These are phyloP conservation scores for Schizonepeta tenuifolia DNA, from an alignment of 257 asterid species.

Conservation along the genomic window DNA sequence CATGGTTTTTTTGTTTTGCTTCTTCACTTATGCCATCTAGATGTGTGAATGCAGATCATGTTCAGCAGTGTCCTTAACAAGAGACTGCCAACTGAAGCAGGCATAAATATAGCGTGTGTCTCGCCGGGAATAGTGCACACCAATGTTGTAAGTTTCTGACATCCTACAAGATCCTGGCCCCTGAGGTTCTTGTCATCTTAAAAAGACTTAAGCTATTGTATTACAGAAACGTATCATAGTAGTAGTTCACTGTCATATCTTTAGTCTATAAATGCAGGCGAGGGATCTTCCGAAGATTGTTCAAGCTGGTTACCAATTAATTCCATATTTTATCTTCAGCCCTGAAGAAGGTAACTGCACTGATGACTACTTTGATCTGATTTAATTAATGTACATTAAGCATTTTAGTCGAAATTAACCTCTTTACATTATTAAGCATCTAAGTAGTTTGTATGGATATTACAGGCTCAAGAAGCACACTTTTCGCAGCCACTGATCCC, in stretches of 20 bases:
- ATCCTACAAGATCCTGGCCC: constrained; percentile 6
- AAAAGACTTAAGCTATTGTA: background rate
- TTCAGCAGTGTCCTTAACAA: constrained; percentile 91
- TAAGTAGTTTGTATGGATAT: constrained; percentile 27
- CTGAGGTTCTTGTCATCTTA: background rate
- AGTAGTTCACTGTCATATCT: constrained; percentile 14
- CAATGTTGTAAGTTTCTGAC: constrained; percentile 77
- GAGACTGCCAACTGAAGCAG: constrained; percentile 89
- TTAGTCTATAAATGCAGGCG: constrained; percentile 61
- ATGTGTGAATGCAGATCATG: constrained; percentile 69
- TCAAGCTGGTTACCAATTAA: constrained; percentile 81
- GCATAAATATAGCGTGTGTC: constrained; percentile 76
- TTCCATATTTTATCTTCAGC: constrained; percentile 87
- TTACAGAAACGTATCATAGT: background rate
- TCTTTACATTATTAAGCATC: background rate
- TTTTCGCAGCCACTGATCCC: constrained; percentile 95
- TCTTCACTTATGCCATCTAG: constrained; percentile 32
- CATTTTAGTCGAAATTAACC: constrained; percentile 4
- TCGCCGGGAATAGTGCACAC: constrained; percentile 98
- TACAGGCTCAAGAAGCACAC: constrained; percentile 94
- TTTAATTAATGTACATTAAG: background rate
- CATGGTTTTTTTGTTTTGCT: background rate
- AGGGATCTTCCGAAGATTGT: constrained; percentile 89
- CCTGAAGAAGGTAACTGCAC: constrained; percentile 79
- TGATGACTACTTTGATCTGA: constrained; percentile 4